Evolutionary conservation across 345 rosid genomes (phyloP).

Genomic region (Noccaea bulbosa): DNA sequence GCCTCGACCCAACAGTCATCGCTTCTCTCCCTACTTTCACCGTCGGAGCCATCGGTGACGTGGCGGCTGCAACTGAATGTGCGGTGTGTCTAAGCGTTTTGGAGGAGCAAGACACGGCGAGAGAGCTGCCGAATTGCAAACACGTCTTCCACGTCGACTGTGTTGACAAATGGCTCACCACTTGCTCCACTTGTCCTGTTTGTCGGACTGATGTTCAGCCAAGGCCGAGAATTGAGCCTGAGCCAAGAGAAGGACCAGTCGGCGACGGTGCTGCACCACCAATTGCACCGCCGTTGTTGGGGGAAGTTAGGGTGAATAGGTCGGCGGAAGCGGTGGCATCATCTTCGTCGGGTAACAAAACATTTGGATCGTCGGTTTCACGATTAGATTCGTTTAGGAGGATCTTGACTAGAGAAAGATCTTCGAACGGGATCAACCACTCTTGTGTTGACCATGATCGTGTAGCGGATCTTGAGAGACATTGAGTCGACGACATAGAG

Average conservation of each 20-base stretch:
- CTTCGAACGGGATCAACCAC: constrained; percentile 50
- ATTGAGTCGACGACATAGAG: constrained; percentile 27
- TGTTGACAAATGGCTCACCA: constrained; percentile 68
- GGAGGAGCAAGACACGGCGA: constrained; percentile 63
- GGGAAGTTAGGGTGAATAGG: constrained; percentile 29
- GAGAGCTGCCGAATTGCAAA: constrained; percentile 69
- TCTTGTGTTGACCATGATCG: constrained; percentile 44
- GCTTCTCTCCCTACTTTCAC: constrained; percentile 58
- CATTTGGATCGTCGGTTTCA: constrained; percentile 46
- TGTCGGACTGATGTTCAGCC: constrained; percentile 83
- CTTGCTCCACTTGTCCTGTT: constrained; percentile 73
- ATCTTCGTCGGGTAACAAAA: constrained; percentile 45
- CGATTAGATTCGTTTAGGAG: constrained; percentile 57
- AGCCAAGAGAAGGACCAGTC: constrained; percentile 53
- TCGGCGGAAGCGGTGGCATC: constrained; percentile 36
- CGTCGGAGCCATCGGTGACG: constrained; percentile 35
- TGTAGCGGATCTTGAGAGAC: constrained; percentile 53
- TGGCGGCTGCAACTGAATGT: constrained; percentile 48
- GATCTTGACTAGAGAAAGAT: constrained; percentile 61
- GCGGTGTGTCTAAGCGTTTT: constrained; percentile 73
- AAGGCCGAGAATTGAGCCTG: constrained; percentile 48
- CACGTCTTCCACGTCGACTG: constrained; percentile 75
- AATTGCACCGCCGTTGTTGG: constrained; percentile 41
- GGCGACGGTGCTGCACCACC: constrained; percentile 35
- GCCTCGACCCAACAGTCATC: constrained; percentile 57